Evolutionary conservation across 805 yeast genomes (phyloP).

Genomic region (Priceomyces fermenticarens): DNA sequence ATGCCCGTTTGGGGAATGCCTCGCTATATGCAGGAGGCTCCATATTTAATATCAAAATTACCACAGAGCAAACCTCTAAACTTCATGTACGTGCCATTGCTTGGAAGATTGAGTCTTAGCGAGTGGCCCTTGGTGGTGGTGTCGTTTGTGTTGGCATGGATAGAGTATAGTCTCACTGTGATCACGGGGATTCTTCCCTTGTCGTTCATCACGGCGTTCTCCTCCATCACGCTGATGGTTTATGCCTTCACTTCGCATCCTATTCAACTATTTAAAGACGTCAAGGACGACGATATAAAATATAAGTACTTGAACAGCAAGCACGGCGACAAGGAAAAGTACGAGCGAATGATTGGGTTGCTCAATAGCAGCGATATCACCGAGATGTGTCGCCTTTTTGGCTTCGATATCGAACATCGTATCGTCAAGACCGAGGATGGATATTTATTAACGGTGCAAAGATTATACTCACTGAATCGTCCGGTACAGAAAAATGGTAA

Average conservation of each 20-base stretch:
- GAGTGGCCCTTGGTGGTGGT: slow-evolving; percentile 50
- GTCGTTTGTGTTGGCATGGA: slow-evolving; percentile 46
- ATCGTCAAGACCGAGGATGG: slow-evolving; percentile 75
- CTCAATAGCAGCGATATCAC: slow-evolving; percentile 52
- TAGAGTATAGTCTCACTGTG: slow-evolving; percentile 45
- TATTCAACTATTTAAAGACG: slow-evolving; percentile 15
- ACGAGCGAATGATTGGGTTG: slow-evolving; percentile 33
- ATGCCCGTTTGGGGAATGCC: too few relatives aligned
- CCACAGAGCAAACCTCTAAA: not conserved
- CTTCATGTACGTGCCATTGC: slow-evolving; percentile 36
- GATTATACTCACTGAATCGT: slow-evolving; percentile 44
- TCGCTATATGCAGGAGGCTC: too few relatives aligned
- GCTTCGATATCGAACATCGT: slow-evolving; percentile 71
- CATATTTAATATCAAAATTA: too few relatives aligned
- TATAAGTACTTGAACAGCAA: slow-evolving; percentile 23
- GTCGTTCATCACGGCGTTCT: slow-evolving; percentile 33
- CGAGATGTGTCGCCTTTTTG: slow-evolving; percentile 65
- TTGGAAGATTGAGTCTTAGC: slow-evolving; percentile 43
- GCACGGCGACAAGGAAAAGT: slow-evolving; percentile 15
- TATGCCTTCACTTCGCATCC: slow-evolving; percentile 28
- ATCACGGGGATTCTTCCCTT: slow-evolving; percentile 47
- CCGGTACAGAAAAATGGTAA: slow-evolving; percentile 20
- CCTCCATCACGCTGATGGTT: slow-evolving; percentile 23
- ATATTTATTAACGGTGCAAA: slow-evolving; percentile 71
- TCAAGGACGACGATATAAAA: slow-evolving; percentile 10